phyloP scores from a whole-genome alignment of 2,329 filamentous ascomycete genomes.

The Phialocephala subalpina region DNA sequence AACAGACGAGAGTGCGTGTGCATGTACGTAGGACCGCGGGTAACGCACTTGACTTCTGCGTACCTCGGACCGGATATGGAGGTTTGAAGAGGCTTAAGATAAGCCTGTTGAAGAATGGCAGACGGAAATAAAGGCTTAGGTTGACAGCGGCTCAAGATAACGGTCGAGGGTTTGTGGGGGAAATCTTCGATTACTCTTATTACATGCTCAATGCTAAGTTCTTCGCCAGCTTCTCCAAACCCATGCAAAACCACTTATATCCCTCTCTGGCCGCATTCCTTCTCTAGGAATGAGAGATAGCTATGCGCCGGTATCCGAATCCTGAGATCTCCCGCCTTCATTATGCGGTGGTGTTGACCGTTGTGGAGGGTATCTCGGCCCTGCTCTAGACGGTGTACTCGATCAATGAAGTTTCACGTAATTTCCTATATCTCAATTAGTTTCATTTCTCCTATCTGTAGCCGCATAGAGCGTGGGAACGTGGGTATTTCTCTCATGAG shows the following conservation, averaged over 20 bases:
- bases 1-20: background rate
- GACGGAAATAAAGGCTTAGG: background rate
- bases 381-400: background rate
- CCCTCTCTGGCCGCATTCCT: slow-evolving; percentile 16
- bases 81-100: background rate
- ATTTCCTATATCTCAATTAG: slow-evolving; percentile 51
- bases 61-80: background rate
- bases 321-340: background rate
- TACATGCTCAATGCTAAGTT: slow-evolving; percentile 21
- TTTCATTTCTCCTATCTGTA: slow-evolving; percentile 9
- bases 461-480: background rate
- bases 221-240: slow-evolving; percentile 6
- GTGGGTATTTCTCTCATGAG: too few species aligned
- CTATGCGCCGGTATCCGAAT: slow-evolving; percentile 3
- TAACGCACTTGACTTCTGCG: too few species aligned
- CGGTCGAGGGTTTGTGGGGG: background rate
- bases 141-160: slow-evolving; percentile 7
- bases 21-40: background rate
- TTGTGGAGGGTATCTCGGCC: slow-evolving; percentile 3
- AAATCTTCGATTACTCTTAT: slow-evolving; percentile 16
- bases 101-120: background rate
- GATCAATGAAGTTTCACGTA: slow-evolving; percentile 54
- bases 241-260: slow-evolving; percentile 18
- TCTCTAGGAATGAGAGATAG: background rate
- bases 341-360: background rate